These are phyloP conservation scores for Globisporangium paddicum DNA, from an alignment of 352 stramenopile species.

Conservation along the genomic window DNA sequence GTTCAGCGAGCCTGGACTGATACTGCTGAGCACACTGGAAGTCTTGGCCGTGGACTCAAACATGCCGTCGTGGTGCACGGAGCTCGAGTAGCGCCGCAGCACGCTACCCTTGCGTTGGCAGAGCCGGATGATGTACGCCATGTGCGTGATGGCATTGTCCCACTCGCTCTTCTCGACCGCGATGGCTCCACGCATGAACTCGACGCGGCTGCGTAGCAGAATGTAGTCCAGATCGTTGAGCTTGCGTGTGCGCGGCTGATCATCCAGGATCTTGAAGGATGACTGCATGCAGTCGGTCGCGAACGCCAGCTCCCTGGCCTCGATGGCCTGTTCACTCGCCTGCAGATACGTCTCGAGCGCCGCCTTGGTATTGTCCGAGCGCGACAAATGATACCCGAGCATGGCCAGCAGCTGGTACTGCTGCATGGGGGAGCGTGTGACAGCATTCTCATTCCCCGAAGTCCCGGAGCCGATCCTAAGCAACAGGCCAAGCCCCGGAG, in stretches of 20 bases:
- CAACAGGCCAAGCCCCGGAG: background rate
- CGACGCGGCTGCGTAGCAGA: constrained; percentile 56
- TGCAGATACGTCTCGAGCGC: constrained; percentile 61
- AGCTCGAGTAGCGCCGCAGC: constrained; percentile 45
- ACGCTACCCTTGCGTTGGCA: constrained; percentile 62
- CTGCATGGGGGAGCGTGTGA: background rate
- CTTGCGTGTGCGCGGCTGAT: constrained; percentile 31
- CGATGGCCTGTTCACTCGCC: constrained; percentile 49
- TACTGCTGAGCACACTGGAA: constrained; percentile 19
- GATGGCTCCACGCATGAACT: constrained; percentile 69
- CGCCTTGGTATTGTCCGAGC: constrained; percentile 41
- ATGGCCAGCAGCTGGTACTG: constrained; percentile 56
- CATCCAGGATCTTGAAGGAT: constrained; percentile 61
- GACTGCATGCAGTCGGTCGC: constrained; percentile 72
- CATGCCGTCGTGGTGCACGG: constrained; percentile 25
- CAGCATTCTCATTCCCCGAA: background rate
- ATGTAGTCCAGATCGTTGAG: constrained; percentile 57
- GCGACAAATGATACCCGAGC: constrained; percentile 62
- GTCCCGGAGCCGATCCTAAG: background rate
- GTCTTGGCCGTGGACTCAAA: constrained; percentile 21
- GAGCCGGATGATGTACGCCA: constrained; percentile 56
- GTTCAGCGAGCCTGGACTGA: background rate
- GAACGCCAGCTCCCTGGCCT: constrained; percentile 55
- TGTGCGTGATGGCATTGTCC: constrained; percentile 50
- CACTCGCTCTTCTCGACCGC: constrained; percentile 72